A percentile compares a stretch with the other conserved stretches of the same genome.
These are phyloP conservation scores for Fusarium sp. DNA, from an alignment of 2,329 filamentous ascomycete genomes.

Conservation along the genomic window DNA sequence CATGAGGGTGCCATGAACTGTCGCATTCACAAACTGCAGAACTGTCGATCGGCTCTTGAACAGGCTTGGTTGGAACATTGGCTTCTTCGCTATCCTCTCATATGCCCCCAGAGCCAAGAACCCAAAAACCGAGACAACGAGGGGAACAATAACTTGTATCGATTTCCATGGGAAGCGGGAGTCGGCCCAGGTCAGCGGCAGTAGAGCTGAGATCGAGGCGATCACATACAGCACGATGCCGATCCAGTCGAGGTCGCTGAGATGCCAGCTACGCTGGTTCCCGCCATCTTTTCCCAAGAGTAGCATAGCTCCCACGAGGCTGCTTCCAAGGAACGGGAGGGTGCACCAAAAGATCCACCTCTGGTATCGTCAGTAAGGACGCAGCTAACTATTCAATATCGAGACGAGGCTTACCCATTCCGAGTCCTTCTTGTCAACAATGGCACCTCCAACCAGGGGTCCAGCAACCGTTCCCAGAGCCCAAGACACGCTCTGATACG, in stretches of 20 bases:
- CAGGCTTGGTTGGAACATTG: constrained; percentile 40
- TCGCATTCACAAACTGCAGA: constrained; percentile 34
- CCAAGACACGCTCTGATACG: constrained; percentile 57
- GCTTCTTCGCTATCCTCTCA: constrained; percentile 28
- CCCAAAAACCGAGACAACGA: constrained; percentile 62
- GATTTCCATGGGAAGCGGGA: constrained; percentile 39
- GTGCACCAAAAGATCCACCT: constrained; percentile 52
- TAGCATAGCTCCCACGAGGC: constrained; percentile 36
- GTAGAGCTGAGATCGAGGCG: constrained; percentile 26
- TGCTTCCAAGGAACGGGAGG: constrained; percentile 45
- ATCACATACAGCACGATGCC: constrained; percentile 66
- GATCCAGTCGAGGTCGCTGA: constrained; percentile 64
- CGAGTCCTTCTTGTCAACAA: constrained; percentile 28
- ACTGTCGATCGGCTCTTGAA: constrained; percentile 36
- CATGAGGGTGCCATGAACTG: constrained; percentile 42
- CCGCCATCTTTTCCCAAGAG: constrained; percentile 43
- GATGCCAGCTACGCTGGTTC: constrained; percentile 2
- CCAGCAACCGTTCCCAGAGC: constrained; percentile 61
- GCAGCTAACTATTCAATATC: neutral
- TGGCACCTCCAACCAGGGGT: constrained; percentile 40
- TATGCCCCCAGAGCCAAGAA: constrained; percentile 47
- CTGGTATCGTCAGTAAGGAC: constrained; percentile 19
- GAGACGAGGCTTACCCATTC: constrained; percentile 35
- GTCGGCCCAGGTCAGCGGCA: constrained; percentile 31
- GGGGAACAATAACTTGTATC: constrained; percentile 61